Base-by-base conservation (phyloP, 2,329 filamentous ascomycete species). In the Basipetospora chlamydospora region DNA sequence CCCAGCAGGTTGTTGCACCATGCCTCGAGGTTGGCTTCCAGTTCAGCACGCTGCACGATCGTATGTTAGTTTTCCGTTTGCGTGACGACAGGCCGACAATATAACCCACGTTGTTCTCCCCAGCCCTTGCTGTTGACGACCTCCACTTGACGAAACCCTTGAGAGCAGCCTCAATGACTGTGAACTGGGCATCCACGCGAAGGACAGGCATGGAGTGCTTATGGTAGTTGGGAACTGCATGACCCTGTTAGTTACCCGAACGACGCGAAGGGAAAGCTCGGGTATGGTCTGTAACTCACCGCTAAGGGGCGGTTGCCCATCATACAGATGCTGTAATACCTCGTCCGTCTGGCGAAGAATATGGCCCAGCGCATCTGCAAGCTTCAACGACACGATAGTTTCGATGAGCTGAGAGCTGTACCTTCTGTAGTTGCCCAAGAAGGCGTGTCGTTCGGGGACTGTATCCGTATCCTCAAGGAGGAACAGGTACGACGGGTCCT, bases 391-490 rank as follows among this genome's bases (percentile, higher is more conserved):
- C 16, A 92, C 85, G 43, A 96, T 84, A 12, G 71, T 71, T 56
- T 96, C 88, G 38, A 98, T 85, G 18, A 95, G 73, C 41, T 83
- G 79, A 3, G 78, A 77, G 53, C 86, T 90, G 50, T 94, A 96
- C 41, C 90, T 73, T 26, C 90, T 72, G 55, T 98, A 98, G 51
- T 98, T 96, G 4, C 88, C 86, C 9, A 96, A 68, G 53, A 98
- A 98, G 1, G 86, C 85, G 57, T 98, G 90, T 17, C 86, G 73
- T 53, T 98, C 90, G 0, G 90, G 90, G 15, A 88, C 66, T 0
- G 88, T 96, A 50, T 98, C 90, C 39, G 94, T 92, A 51, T 98
- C 90, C 50, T 96, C 87, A 48, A 86, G 68, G 2, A 98, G 66
- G 45, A 94, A 90, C 9, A 84, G 63, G 40, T 86, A 71, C 0